Conservation (phyloP, 495 filamentous ascomycete species). For the Lophium mytilinum region DNA sequence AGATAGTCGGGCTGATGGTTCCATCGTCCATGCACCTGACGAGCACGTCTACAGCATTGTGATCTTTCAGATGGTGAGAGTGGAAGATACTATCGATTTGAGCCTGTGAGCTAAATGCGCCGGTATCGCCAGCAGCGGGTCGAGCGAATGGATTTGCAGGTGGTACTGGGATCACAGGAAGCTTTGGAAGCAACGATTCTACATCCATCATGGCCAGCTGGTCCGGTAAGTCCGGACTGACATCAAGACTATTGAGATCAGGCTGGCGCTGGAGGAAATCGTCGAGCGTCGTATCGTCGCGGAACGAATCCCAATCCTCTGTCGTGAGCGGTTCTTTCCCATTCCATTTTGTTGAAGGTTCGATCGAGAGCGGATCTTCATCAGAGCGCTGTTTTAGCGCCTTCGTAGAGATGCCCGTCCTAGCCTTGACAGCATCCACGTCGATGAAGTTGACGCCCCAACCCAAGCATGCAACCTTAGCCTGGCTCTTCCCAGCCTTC, state of each 20-base stretch:
- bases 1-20: constrained; percentile 73
- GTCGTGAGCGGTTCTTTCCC: neutral
- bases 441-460: constrained; percentile 66
- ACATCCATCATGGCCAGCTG: constrained; percentile 72
- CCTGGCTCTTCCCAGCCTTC: neutral
- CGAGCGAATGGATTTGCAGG: constrained; percentile 14
- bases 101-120: constrained; percentile 62
- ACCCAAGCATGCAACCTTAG: constrained; percentile 54
- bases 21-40: constrained; percentile 71
- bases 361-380: too few relatives aligned
- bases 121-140: constrained; percentile 34
- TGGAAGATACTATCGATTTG: constrained; percentile 66
- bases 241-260: constrained; percentile 19
- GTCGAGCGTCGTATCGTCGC: constrained; percentile 22
- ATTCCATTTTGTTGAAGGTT: neutral
- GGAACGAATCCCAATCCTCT: constrained; percentile 14
- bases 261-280: constrained; percentile 29
- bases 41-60: constrained; percentile 71
- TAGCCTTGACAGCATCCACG: constrained; percentile 40
- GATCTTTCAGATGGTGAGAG: constrained; percentile 50
- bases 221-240: constrained; percentile 56
- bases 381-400: neutral
- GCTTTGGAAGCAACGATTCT: constrained; percentile 69
- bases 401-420: constrained; percentile 29
- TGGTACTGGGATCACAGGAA: constrained; percentile 54